A percentile compares a stretch with the other conserved stretches of the same genome.
These are phyloP conservation scores for Sporodiniella umbellata DNA, from an alignment of 371 early-diverging fungal species.

Conservation along the genomic window DNA sequence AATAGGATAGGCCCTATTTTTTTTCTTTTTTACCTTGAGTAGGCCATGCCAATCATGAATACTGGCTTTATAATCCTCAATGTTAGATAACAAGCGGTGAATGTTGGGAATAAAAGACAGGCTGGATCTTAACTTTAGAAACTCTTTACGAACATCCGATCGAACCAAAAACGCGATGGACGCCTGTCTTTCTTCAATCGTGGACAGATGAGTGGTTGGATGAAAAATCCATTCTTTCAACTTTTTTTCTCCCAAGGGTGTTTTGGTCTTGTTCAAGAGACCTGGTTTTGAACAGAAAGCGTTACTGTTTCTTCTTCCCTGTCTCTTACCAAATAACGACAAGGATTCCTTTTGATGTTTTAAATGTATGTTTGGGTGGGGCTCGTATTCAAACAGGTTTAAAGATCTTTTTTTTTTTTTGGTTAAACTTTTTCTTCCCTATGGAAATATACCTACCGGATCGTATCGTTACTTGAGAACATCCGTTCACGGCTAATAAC, in stretches of 20 bases:
- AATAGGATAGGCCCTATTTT: no score
- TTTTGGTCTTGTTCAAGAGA: conserved; percentile 58
- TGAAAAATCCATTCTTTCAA: conserved; percentile 65
- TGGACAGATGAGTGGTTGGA: conserved; percentile 48
- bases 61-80: conserved; percentile 48
- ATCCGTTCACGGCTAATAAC: conserved; percentile 39
- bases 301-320: background rate
- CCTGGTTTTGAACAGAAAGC: conserved; percentile 30
- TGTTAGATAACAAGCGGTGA: conserved; percentile 44
- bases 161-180: conserved; percentile 50
- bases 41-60: conserved; percentile 68
- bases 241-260: conserved; percentile 52
- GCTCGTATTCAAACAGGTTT: conserved; percentile 63
- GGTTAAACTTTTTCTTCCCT: background rate
- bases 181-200: conserved; percentile 51
- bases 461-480: conserved; percentile 55
- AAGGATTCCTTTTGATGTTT: conserved; percentile 60
- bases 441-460: conserved; percentile 49
- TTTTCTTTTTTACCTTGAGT: conserved; percentile 47
- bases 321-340: conserved; percentile 61
- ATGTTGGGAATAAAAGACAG: conserved; percentile 65
- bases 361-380: conserved; percentile 65
- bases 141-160: conserved; percentile 27
- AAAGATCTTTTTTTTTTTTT: conserved; percentile 49
- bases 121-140: conserved; percentile 31